A percentile compares a stretch with the other conserved stretches of the same genome.
phyloP scores from a whole-genome alignment of 768 basidiomycete genomes.

The Serendipita indica region DNA sequence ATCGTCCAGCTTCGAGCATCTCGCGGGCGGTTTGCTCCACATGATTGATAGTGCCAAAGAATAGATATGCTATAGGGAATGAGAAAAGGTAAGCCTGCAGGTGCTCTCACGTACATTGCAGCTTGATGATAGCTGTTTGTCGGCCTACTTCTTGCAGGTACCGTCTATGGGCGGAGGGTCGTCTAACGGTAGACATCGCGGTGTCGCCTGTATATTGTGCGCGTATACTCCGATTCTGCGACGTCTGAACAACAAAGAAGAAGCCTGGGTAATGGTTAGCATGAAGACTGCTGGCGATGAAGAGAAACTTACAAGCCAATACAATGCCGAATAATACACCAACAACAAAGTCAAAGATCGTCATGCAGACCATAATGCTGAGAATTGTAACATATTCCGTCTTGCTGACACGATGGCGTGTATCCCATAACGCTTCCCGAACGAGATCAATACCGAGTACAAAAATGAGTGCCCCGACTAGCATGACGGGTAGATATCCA shows the following conservation, averaged over 20 bases:
- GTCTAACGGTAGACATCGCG: conserved; percentile 78
- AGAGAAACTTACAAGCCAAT: conserved; percentile 53
- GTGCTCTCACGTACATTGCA: conserved; percentile 45
- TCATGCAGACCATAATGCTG: conserved; percentile 86
- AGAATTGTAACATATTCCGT: conserved; percentile 70
- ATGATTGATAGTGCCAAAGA: conserved; percentile 83
- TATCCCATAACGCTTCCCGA: conserved; percentile 91
- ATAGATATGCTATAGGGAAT: conserved; percentile 48
- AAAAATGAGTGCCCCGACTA: conserved; percentile 83
- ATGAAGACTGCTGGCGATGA: not conserved
- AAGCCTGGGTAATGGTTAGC: conserved; percentile 35
- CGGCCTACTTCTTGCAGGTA: conserved; percentile 88
- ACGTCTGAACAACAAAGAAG: conserved; percentile 96
- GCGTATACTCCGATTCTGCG: conserved; percentile 70
- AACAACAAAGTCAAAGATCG: conserved; percentile 83
- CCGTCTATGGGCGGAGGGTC: conserved; percentile 72
- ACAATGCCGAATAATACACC: conserved; percentile 88
- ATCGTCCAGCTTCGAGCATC: conserved; percentile 53
- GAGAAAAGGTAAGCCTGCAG: not conserved
- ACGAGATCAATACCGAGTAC: conserved; percentile 88
- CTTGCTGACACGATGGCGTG: conserved; percentile 69
- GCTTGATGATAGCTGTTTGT: conserved; percentile 73
- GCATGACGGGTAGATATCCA: conserved; percentile 82
- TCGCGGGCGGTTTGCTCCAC: conserved; percentile 79
- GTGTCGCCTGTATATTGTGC: conserved; percentile 68